Evolutionary conservation across 495 filamentous ascomycete genomes (phyloP), one percentile per base, ranked within the genome.

Genomic region (Beverwykella pulmonaria): DNA sequence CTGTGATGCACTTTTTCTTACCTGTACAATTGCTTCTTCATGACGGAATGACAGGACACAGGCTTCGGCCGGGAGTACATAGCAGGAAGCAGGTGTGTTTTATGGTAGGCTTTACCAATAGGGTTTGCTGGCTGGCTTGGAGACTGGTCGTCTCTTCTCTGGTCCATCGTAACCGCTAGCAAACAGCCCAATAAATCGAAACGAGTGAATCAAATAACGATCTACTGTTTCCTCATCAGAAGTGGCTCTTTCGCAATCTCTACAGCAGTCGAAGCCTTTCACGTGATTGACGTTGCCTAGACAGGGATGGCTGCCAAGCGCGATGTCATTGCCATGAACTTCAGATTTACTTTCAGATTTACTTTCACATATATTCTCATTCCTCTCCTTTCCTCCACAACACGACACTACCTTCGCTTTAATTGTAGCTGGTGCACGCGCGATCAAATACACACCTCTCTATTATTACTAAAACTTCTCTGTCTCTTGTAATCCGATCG

Each of bases 251-350:
- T n/a, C n/a, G n/a, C n/a, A n/a, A n/a, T n/a, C n/a, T n/a, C n/a
- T n/a, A n/a, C n/a, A n/a, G n/a, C n/a, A n/a, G n/a, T n/a, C n/a
- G n/a, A n/a, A 44, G 39, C 39, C 39, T 44, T 44, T 44, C 39
- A 44, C 39, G 39, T 44, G 39, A 44, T n/a, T 9, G 39, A 44
- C 3, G 39, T 44, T 44, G 39, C 39, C 39, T 44, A 2, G 39
- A n/a, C 56, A 32, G 30, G 54, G 54, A 57, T 57, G n/a, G 34
- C 2, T 17, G 59, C 59, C 47, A 61, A 61, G 59, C 23, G 44
- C 59, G 44, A 50, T 52, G 46, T 61, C 59, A 61, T 61, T 44
- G 39, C 30, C 12, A 12, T 34, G 30, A 34, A 34, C 30, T 34
- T n/a, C 32, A 34, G 32, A 12, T 23, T n/a, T 7, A 49, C 57